Evolutionary conservation across 352 stramenopile genomes (phyloP), one percentile per base, ranked within the genome.

Genomic region (Thalassiosira exigua): DNA sequence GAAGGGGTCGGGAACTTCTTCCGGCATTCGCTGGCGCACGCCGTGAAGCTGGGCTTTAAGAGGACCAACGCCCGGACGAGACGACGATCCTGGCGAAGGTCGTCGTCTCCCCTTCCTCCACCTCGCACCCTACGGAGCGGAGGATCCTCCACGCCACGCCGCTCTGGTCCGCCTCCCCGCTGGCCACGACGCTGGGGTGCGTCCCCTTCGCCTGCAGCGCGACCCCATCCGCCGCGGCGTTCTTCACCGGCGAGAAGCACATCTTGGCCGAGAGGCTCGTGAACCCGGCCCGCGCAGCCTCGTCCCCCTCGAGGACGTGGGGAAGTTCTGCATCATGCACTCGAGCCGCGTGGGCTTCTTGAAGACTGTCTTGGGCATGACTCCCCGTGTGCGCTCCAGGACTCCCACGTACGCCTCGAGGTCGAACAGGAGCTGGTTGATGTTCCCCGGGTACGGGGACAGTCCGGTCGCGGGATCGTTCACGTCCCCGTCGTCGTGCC

Each of bases 261-360:
- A 97, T 78, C 56, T 93, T 94, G 19, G 80, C 75, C 2, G 82
- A 67, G n/a, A 96, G 72, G 54, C 78, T 92, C 14, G 95, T 97
- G 74, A 97, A 98, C 26, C 94, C 95, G n/a, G 97, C 94, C 4
- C 74, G 72, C 33, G 91, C 87, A 3, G 80, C 81, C 42, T 90
- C 77, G 5, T 79, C 64, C 44, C 65, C 58, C 51, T n/a, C n/a
- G n/a, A 91, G 1, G 96, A 57, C 75, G 95, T 96, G 0, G 95
- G 95, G 80, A 96, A 96, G 74, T 98, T 94, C 87, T 98, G 95
- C 95, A 48, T 48, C 95, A 98, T 98, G 78, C 95, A 98, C 86
- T 98, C 95, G 22, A 98, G 76, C 21, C 95, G 85, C 19, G 95
- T 96, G 9, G 95, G 95, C 67, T 97, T 97, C 82, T 96, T 97